phyloP scores from a whole-genome alignment of 139 green algal genomes.

The Volvox africanus region DNA sequence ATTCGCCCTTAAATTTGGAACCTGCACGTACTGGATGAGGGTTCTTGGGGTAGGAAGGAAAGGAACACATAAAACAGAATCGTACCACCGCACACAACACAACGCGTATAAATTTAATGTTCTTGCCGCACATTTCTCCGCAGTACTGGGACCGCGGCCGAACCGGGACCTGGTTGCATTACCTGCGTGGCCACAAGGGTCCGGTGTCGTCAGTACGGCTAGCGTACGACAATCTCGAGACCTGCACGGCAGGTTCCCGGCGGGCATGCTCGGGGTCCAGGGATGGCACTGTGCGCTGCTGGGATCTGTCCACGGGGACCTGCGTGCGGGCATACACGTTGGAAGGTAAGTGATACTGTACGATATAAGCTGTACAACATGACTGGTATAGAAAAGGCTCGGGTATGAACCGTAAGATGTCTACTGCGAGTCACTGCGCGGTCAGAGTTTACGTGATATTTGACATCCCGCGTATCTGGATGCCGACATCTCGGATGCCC shows the following conservation, averaged over 20 bases:
- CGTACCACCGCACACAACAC: no score
- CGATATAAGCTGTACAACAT: neutral
- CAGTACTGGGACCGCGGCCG: slow-evolving; percentile 37
- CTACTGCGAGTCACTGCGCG: no score
- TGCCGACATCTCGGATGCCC: no score
- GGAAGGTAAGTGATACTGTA: neutral
- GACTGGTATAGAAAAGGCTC: neutral
- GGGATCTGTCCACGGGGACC: slow-evolving; percentile 4
- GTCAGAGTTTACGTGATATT: no score
- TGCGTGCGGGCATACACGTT: slow-evolving; percentile 8
- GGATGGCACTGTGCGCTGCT: slow-evolving; percentile 23
- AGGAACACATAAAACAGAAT: no score
- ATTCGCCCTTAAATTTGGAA: no score
- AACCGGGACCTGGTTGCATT: slow-evolving; percentile 16
- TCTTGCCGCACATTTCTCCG: neutral
- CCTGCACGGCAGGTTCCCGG: neutral
- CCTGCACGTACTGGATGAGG: no score
- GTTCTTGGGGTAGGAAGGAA: no score
- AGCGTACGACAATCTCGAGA: neutral
- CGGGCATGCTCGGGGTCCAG: slow-evolving; percentile 9
- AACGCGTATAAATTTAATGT: no score
- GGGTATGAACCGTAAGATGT: no score
- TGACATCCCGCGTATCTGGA: no score
- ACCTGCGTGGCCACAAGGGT: slow-evolving; percentile 18
- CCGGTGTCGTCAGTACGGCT: slow-evolving; percentile 19